phyloP scores from a whole-genome alignment of 208 protist genomes.

The Tritrichomonas foetus region DNA sequence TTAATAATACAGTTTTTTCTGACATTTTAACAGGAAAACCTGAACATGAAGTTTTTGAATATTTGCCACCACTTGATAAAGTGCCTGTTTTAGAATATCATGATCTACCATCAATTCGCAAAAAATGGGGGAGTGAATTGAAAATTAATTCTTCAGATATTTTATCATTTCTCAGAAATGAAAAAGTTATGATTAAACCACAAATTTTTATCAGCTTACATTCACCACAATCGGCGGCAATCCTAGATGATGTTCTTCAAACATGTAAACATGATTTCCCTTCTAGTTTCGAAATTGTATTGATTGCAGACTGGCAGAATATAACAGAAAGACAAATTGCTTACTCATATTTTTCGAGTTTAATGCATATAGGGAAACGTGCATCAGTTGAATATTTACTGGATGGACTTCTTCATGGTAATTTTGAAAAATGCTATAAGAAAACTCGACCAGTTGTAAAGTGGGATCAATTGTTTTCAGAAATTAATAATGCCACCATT shows the following conservation, averaged over 20 bases:
- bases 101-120: background rate
- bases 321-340: background rate
- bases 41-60: too few relatives aligned
- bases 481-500: background rate
- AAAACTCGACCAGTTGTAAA: background rate
- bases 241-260: background rate
- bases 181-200: background rate
- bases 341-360: background rate
- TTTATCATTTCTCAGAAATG: background rate
- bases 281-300: background rate
- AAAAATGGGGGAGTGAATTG: background rate
- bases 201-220: background rate
- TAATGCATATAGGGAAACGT: background rate
- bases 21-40: too few relatives aligned
- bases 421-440: background rate
- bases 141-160: background rate
- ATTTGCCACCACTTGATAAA: too few relatives aligned
- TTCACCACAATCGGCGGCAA: background rate
- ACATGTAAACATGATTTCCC: background rate
- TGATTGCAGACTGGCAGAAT: background rate
- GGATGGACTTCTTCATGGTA: background rate
- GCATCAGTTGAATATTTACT: background rate
- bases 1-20: too few relatives aligned
- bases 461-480: background rate
- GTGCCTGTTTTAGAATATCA: background rate